Conservation (phyloP, 176 grass and related monocot species). For the Oryza glumipatula region DNA sequence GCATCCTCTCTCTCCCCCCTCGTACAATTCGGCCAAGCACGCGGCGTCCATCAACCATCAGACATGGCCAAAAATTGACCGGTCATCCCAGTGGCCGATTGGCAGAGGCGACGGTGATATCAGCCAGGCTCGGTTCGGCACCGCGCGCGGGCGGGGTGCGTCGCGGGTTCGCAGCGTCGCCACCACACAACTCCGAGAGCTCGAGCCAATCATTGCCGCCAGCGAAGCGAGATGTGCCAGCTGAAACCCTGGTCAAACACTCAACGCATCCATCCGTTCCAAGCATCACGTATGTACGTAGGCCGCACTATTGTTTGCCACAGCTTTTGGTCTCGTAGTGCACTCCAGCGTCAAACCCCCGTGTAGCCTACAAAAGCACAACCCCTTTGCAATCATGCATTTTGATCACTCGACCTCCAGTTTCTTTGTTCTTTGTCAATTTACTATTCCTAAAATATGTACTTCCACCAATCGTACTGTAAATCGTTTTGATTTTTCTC, state of each 20-base stretch:
- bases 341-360: slow-evolving; percentile 28
- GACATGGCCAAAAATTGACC: too few species aligned
- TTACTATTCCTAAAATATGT: not conserved
- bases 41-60: not conserved
- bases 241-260: slow-evolving; percentile 35
- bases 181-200: not conserved
- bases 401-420: not conserved
- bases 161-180: not conserved
- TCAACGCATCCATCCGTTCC: slow-evolving; percentile 6
- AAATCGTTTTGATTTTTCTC: too few species aligned
- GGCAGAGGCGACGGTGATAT: not conserved
- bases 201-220: slow-evolving; percentile 9
- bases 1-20: too few species aligned
- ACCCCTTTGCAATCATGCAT: not conserved
- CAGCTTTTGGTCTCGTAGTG: slow-evolving; percentile 5
- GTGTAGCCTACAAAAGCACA: not conserved
- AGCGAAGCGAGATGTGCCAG: slow-evolving; percentile 18
- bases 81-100: not conserved
- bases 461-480: too few species aligned
- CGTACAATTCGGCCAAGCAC: not conserved
- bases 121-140: not conserved
- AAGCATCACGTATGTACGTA: not conserved
- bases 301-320: not conserved
- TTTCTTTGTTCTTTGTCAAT: not conserved
- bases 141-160: not conserved